Evolutionary conservation across 495 filamentous ascomycete species (phyloP).

Genomic region (Penicillium bialowiezense): DNA sequence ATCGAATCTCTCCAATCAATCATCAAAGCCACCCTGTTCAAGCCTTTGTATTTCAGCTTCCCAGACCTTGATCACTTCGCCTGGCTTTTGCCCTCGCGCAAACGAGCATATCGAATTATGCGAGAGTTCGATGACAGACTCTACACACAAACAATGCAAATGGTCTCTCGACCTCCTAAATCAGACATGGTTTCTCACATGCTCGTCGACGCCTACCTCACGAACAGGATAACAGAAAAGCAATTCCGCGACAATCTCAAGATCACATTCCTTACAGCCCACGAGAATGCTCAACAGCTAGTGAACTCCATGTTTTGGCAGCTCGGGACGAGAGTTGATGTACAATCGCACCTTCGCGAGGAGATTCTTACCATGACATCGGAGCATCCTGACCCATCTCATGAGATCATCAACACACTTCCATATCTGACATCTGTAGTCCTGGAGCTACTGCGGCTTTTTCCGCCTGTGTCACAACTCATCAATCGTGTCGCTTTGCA

Average conservation of each 20-base stretch:
- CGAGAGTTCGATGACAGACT: slow-evolving; percentile 29
- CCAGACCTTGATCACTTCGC: slow-evolving; percentile 33
- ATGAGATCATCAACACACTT: slow-evolving; percentile 24
- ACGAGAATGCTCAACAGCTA: slow-evolving; percentile 35
- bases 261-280: slow-evolving; percentile 32
- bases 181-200: slow-evolving; percentile 21
- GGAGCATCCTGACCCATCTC: slow-evolving; percentile 1
- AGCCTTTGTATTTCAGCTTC: slow-evolving; percentile 39
- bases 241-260: slow-evolving; percentile 36
- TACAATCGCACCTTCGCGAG: slow-evolving; percentile 27
- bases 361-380: slow-evolving; percentile 16
- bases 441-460: slow-evolving; percentile 39
- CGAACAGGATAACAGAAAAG: slow-evolving; percentile 19
- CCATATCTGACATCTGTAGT: slow-evolving; percentile 37
- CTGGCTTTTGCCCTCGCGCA: slow-evolving; percentile 22
- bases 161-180: slow-evolving; percentile 13
- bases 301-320: slow-evolving; percentile 31
- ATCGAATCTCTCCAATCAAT: slow-evolving; percentile 27
- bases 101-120: slow-evolving; percentile 24
- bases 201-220: slow-evolving; percentile 21
- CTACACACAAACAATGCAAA: slow-evolving; percentile 6
- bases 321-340: slow-evolving; percentile 19
- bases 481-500: slow-evolving; percentile 28
- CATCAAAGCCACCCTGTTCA: slow-evolving; percentile 34
- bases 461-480: slow-evolving; percentile 37